Conservation (phyloP, 2,329 filamentous ascomycete species). For the Elsinoe arachidis region DNA sequence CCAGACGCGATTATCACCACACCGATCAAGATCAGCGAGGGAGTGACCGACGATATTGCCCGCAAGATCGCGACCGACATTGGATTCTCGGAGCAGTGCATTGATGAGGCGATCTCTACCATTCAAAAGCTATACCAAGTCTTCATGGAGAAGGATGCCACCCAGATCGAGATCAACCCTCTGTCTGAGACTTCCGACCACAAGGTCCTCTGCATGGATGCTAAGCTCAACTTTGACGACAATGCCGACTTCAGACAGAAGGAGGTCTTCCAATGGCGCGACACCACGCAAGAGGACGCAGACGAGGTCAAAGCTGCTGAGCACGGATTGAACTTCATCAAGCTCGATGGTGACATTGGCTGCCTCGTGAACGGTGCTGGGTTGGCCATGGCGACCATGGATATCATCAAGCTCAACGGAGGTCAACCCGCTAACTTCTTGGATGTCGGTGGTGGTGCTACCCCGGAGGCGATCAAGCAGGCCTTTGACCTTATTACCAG, state of each 20-base stretch:
- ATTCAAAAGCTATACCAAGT: conserved; percentile 99
- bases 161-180: conserved; percentile 99
- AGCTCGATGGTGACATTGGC: conserved; percentile 98
- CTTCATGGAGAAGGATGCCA: conserved; percentile 96
- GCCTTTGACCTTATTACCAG: conserved; percentile 98
- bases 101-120: conserved; percentile 88
- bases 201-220: conserved; percentile 98
- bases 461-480: conserved; percentile 90
- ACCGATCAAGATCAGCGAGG: conserved; percentile 83
- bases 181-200: conserved; percentile 97
- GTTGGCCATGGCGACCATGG: conserved; percentile 99
- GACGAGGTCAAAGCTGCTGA: conserved; percentile 96
- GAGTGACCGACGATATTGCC: conserved; percentile 93
- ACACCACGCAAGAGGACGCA: conserved; percentile 88
- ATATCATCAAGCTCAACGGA: conserved; percentile 99
- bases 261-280: conserved; percentile 89
- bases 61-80: conserved; percentile 81
- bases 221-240: conserved; percentile 97
- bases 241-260: conserved; percentile 98
- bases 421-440: conserved; percentile 96
- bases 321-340: conserved; percentile 98
- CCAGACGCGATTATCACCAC: conserved; percentile 94
- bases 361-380: conserved; percentile 98
- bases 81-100: conserved; percentile 95
- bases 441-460: conserved; percentile 95